Base-by-base conservation (phyloP, 2,329 filamentous ascomycete genomes). In the Colletotrichum sp. region DNA sequence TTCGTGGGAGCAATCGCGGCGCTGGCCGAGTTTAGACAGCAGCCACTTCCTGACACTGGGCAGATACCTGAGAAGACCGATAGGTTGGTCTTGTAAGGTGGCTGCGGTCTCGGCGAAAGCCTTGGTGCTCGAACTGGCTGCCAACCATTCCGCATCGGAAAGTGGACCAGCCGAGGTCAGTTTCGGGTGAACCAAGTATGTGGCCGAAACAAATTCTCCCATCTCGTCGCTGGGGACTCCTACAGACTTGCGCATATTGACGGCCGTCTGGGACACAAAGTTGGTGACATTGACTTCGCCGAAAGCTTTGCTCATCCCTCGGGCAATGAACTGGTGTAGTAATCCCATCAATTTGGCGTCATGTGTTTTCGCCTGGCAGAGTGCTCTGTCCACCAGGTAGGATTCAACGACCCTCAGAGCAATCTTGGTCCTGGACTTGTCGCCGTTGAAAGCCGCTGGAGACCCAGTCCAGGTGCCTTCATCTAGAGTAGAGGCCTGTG, bases 31-130 rank as follows among this genome's bases (percentile, higher is more conserved):
- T 60, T 88, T 85, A 3, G 81, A 81, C 10, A 79, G 60, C 6
- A 82, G 81, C 87, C 87, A 89, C 10, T 79, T 78, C 6, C 84
- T 79, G 30, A 88, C 83, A 69, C 84, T 83, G 7, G 81, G 81
- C 2, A 84, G 77, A 63, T 88, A 89, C 70, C 82, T 78, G 44
- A 89, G 79, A 12, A 89, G 78, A 1, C 86, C 87, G 12, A 88
- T 82, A 2, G 87, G 77, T 66, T 81, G 79, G 64, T 81, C 80
- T 52, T 71, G 28, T 21, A 55, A 78, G 28, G 62, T 83, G 0
- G 76, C 77, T 1, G 84, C 82, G 21, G 80, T 77, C 36, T 82
- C 77, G 7, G 82, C 82, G 1, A 89, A 79, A 2, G 72, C 65
- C 18, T 79, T 77, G 0, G 86, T 87, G 15, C 81, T 81, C 3